Evolutionary conservation across 495 filamentous ascomycete species (phyloP).

Genomic region (Neohortaea acidophila): DNA sequence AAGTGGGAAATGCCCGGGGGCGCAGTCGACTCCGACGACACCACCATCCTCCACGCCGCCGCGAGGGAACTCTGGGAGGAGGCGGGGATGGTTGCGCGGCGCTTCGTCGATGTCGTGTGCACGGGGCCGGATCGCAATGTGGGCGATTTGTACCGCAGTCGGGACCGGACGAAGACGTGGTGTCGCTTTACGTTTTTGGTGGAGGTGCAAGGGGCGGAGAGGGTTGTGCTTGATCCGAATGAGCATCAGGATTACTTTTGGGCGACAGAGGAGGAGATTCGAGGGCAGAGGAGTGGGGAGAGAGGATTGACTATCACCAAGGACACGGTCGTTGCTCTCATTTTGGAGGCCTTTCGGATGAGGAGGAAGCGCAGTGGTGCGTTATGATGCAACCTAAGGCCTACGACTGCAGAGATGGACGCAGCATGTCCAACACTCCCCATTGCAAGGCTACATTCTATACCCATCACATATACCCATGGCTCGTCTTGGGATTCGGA

Average conservation of each 20-base stretch:
- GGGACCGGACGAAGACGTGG: slow-evolving; percentile 15
- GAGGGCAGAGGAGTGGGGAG: background rate
- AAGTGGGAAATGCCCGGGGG: slow-evolving; percentile 49
- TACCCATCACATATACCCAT: too few species aligned
- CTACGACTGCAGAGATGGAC: too few species aligned
- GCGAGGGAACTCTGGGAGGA: slow-evolving; percentile 45
- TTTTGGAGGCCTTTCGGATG: slow-evolving; percentile 7
- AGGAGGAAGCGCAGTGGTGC: too few species aligned
- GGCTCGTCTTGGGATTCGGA: too few species aligned
- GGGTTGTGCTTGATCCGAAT: slow-evolving; percentile 17
- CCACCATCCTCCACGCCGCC: slow-evolving; percentile 38
- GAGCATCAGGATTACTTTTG: slow-evolving; percentile 27
- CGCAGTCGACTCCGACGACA: slow-evolving; percentile 33
- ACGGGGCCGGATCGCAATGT: slow-evolving; percentile 20
- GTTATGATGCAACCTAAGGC: too few species aligned
- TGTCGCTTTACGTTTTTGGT: slow-evolving; percentile 30
- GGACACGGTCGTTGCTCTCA: background rate
- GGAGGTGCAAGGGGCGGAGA: slow-evolving; percentile 13
- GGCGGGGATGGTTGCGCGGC: slow-evolving; percentile 36
- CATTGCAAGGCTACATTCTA: too few species aligned
- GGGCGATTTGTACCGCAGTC: background rate
- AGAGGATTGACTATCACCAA: slow-evolving; percentile 1
- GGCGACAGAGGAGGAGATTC: slow-evolving; percentile 23
- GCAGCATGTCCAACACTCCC: too few species aligned
- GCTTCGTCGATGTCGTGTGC: slow-evolving; percentile 31